Percentiles rank a stretch among this genome's conserved stretches.
Evolutionary conservation across 192 early-diverging fungal genomes (phyloP).

Genomic region (Coemansia sp.): DNA sequence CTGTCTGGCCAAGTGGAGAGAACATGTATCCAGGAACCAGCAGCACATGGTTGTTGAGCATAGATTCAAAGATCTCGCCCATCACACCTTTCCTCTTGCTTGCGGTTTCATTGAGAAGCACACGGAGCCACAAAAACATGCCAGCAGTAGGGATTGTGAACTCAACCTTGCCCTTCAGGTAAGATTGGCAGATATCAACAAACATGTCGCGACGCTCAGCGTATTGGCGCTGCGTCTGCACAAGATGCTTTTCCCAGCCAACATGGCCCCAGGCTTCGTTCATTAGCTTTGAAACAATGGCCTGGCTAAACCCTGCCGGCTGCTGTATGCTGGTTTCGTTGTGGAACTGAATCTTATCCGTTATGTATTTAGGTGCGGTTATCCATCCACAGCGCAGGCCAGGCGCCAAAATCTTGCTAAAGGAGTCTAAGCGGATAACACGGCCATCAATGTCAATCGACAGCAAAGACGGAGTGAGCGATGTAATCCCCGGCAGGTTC

Average conservation of each 20-base stretch:
- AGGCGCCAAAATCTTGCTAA: slow-evolving; percentile 89
- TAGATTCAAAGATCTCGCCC: slow-evolving; percentile 61
- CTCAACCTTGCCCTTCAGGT: slow-evolving; percentile 63
- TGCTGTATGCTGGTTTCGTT: slow-evolving; percentile 82
- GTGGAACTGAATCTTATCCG: slow-evolving; percentile 81
- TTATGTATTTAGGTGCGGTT: slow-evolving; percentile 65
- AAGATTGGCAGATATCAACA: slow-evolving; percentile 60
- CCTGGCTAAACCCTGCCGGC: slow-evolving; percentile 80
- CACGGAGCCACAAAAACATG: slow-evolving; percentile 91
- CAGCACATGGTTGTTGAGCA: slow-evolving; percentile 69
- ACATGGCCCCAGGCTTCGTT: slow-evolving; percentile 74
- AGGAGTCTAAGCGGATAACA: slow-evolving; percentile 88
- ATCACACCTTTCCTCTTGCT: slow-evolving; percentile 55
- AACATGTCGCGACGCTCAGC: slow-evolving; percentile 68
- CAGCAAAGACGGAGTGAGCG: slow-evolving; percentile 73
- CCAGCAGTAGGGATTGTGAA: slow-evolving; percentile 68
- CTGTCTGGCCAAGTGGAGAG: slow-evolving; percentile 54
- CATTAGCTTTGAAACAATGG: slow-evolving; percentile 70
- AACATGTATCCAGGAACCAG: slow-evolving; percentile 68
- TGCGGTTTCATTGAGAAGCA: slow-evolving; percentile 47
- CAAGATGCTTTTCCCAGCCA: slow-evolving; percentile 76
- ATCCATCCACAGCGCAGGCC: slow-evolving; percentile 86
- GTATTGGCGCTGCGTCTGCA: slow-evolving; percentile 74
- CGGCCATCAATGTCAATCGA: slow-evolving; percentile 88
- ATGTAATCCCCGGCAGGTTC: slow-evolving; percentile 21